A percentile compares a stretch with the other conserved stretches of the same genome.
These are phyloP conservation scores for Linnemannia schmuckeri DNA, from an alignment of 192 early-diverging fungal genomes.

Conservation along the genomic window DNA sequence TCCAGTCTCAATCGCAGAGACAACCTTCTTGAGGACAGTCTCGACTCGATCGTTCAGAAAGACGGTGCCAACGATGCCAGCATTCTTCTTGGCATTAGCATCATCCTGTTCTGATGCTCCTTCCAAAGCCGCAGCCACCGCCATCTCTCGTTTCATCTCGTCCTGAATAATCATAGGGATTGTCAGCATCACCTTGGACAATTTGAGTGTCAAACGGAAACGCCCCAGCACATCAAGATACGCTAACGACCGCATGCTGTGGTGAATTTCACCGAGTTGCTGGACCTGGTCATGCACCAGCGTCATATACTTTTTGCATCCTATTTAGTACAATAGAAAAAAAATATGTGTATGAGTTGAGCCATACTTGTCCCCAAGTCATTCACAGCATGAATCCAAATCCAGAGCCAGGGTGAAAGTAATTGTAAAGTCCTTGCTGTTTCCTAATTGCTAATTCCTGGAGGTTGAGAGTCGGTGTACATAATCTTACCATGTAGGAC, in stretches of 20 bases:
- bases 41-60: constrained; percentile 55
- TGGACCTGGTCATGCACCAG: constrained; percentile 70
- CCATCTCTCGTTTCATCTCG: constrained; percentile 57
- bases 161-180: constrained; percentile 70
- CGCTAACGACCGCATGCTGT: constrained; percentile 65
- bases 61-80: constrained; percentile 46
- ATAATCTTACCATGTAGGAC: constrained; percentile 37
- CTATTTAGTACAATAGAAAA: constrained; percentile 31
- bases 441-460: not conserved
- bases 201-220: constrained; percentile 64
- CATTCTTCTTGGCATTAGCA: constrained; percentile 41
- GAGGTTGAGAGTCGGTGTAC: not conserved
- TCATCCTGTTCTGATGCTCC: constrained; percentile 34
- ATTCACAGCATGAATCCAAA: not conserved
- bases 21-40: constrained; percentile 55
- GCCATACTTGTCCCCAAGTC: not conserved
- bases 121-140: constrained; percentile 50
- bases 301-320: constrained; percentile 70
- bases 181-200: constrained; percentile 64
- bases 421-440: not conserved
- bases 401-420: not conserved
- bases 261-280: constrained; percentile 68
- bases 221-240: constrained; percentile 70
- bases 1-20: constrained; percentile 54
- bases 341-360: not conserved